phyloP scores from a whole-genome alignment of 495 filamentous ascomycete species.

The Baudoinia panamericana region DNA sequence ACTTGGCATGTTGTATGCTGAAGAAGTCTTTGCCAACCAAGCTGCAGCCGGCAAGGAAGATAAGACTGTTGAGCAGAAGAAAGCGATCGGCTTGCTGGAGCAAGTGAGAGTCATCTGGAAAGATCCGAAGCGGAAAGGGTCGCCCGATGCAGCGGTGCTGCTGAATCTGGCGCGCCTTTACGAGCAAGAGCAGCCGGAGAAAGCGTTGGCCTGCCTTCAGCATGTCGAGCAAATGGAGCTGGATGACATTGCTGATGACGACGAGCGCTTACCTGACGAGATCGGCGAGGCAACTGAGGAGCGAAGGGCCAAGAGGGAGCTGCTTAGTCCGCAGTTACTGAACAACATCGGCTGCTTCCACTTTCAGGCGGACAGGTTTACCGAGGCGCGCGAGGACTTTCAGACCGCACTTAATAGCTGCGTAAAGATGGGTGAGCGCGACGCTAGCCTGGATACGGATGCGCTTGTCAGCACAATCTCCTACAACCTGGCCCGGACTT shows the following conservation, averaged over 20 bases:
- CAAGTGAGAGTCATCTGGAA: conserved; percentile 82
- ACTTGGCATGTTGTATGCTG: conserved; percentile 77
- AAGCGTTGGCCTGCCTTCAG: conserved; percentile 76
- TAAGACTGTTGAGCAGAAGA: conserved; percentile 66
- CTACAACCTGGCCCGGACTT: conserved; percentile 93
- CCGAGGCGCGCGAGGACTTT: conserved; percentile 71
- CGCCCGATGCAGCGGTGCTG: conserved; percentile 74
- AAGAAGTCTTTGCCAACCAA: conserved; percentile 78
- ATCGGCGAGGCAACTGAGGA: conserved; percentile 39
- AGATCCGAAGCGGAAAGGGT: conserved; percentile 66
- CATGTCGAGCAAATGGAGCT: conserved; percentile 82
- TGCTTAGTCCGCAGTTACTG: conserved; percentile 75
- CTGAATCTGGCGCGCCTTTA: conserved; percentile 86
- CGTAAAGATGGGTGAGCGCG: conserved; percentile 49
- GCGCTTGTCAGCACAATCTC: conserved; percentile 85
- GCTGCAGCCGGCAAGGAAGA: conserved; percentile 66
- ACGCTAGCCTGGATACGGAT: conserved; percentile 53
- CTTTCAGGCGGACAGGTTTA: conserved; percentile 71
- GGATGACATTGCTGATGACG: conserved; percentile 54
- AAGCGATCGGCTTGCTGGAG: conserved; percentile 71
- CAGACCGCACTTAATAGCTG: conserved; percentile 80
- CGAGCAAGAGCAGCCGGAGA: conserved; percentile 71
- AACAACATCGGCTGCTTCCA: conserved; percentile 97
- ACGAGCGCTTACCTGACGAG: conserved; percentile 41
- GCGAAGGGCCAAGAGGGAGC: conserved; percentile 37